These are phyloP conservation scores for Mimosa pudica DNA, from an alignment of 306 rosid species.

Conservation along the genomic window DNA sequence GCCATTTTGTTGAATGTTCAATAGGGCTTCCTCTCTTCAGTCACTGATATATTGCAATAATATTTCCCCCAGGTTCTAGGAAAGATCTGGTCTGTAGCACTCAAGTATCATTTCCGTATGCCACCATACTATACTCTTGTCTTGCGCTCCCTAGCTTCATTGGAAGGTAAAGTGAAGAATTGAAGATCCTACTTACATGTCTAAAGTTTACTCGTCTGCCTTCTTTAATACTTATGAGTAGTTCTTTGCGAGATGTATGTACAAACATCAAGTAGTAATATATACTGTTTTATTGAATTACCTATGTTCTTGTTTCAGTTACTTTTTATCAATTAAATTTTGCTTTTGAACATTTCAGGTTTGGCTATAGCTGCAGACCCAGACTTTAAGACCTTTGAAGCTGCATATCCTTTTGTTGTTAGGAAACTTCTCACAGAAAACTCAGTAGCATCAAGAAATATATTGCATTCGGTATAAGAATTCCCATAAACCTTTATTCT, in stretches of 20 bases:
- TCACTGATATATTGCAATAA: constrained; percentile 18
- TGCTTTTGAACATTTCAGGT: constrained; percentile 53
- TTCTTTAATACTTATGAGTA: constrained; percentile 13
- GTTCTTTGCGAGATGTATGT: constrained; percentile 13
- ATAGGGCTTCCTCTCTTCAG: constrained; percentile 19
- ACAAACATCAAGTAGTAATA: constrained; percentile 18
- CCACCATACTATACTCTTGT: constrained; percentile 93
- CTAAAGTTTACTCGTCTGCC: constrained; percentile 19
- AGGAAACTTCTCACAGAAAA: constrained; percentile 91
- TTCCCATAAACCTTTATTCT: constrained; percentile 25
- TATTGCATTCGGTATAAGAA: constrained; percentile 71
- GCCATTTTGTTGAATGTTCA: background rate
- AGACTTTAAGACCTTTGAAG: constrained; percentile 89
- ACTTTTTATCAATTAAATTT: constrained; percentile 22
- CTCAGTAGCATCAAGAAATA: constrained; percentile 68
- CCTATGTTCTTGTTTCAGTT: constrained; percentile 16
- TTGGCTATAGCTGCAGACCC: constrained; percentile 80
- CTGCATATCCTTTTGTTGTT: constrained; percentile 91
- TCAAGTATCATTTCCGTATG: constrained; percentile 93
- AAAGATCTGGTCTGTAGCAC: constrained; percentile 83
- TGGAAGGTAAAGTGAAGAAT: constrained; percentile 65
- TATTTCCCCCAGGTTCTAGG: constrained; percentile 79
- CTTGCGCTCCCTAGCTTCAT: constrained; percentile 88
- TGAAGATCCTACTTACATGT: constrained; percentile 10
- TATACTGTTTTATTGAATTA: constrained; percentile 31